These are phyloP conservation scores for Meripilus lineatus DNA, from an alignment of 1,284 basidiomycete genomes.

Conservation along the genomic window DNA sequence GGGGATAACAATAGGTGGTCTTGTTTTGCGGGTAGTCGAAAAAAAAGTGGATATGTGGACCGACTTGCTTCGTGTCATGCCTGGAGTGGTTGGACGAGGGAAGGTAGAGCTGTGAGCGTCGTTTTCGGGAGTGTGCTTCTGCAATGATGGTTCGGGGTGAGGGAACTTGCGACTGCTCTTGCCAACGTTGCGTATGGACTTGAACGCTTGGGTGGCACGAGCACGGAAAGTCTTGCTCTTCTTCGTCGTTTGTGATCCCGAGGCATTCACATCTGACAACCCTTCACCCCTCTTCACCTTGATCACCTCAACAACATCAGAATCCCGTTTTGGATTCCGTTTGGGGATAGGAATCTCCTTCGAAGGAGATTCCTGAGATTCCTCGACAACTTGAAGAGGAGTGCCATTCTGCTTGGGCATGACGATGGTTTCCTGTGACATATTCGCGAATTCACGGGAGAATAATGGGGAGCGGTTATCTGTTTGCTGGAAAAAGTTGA, in stretches of 20 bases:
- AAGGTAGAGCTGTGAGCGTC: constrained; percentile 4
- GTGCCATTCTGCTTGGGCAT: constrained; percentile 22
- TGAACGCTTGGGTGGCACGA: constrained; percentile 56
- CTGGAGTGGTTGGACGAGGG: constrained; percentile 15
- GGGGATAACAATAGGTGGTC: constrained; percentile 11
- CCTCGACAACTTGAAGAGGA: constrained; percentile 9
- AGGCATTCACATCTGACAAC: constrained; percentile 24
- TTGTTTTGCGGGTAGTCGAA: constrained; percentile 18
- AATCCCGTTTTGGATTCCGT: constrained; percentile 25
- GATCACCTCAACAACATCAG: constrained; percentile 57
- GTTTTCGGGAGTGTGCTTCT: constrained; percentile 9
- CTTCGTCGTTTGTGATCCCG: constrained; percentile 26
- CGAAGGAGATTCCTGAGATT: constrained; percentile 11
- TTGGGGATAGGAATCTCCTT: constrained; percentile 14
- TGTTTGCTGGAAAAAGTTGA: constrained; percentile 28
- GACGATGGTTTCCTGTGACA: constrained; percentile 26
- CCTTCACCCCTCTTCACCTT: constrained; percentile 49
- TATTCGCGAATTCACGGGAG: constrained; percentile 21
- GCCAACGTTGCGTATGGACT: constrained; percentile 53
- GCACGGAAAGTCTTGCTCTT: constrained; percentile 49
- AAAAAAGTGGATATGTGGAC: constrained; percentile 25
- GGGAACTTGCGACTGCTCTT: constrained; percentile 26
- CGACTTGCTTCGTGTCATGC: constrained; percentile 20
- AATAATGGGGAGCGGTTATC: constrained; percentile 30
- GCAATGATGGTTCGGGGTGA: constrained; percentile 7